These are phyloP conservation scores for Quercus mongolica DNA, from an alignment of 306 rosid species.

Conservation along the genomic window DNA sequence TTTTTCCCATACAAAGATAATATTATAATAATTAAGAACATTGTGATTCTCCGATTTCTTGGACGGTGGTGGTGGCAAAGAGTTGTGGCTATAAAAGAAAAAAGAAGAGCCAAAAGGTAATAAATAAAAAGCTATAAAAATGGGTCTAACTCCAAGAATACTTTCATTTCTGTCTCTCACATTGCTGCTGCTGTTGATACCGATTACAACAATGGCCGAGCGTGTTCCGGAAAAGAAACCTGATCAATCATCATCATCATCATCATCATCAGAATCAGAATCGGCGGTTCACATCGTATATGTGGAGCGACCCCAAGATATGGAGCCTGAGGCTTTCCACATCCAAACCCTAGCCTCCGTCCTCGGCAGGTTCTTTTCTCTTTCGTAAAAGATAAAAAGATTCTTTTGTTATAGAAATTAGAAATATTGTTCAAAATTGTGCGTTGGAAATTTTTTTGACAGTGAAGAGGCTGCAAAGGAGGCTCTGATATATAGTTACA, in stretches of 20 bases:
- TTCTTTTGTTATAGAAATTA: too few species aligned
- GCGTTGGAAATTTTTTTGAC: neutral
- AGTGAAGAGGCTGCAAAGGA: constrained; percentile 93
- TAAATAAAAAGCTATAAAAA: neutral
- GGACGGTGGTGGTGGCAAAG: neutral
- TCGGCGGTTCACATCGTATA: constrained; percentile 77
- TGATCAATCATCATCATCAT: constrained; percentile 10
- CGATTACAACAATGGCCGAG: constrained; percentile 46
- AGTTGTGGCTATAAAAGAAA: neutral
- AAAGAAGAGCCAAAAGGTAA: neutral
- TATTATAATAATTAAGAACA: too few species aligned
- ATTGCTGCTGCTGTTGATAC: neutral
- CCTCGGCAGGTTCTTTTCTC: constrained; percentile 63
- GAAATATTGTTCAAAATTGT: too few species aligned
- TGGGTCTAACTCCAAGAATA: neutral
- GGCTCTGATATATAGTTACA: constrained; percentile 85
- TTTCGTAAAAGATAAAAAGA: too few species aligned
- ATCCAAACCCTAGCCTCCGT: constrained; percentile 83
- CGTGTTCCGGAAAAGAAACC: constrained; percentile 15
- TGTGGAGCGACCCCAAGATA: constrained; percentile 60
- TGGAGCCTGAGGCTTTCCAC: constrained; percentile 75
- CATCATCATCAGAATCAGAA: constrained; percentile 16
- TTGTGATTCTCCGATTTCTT: neutral
- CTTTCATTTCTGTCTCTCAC: neutral
- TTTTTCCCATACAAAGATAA: too few species aligned